A percentile compares a stretch with the other conserved stretches of the same genome.
phyloP scores from a whole-genome alignment of 129 eudicot genomes.

The Glebionis coronaria region DNA sequence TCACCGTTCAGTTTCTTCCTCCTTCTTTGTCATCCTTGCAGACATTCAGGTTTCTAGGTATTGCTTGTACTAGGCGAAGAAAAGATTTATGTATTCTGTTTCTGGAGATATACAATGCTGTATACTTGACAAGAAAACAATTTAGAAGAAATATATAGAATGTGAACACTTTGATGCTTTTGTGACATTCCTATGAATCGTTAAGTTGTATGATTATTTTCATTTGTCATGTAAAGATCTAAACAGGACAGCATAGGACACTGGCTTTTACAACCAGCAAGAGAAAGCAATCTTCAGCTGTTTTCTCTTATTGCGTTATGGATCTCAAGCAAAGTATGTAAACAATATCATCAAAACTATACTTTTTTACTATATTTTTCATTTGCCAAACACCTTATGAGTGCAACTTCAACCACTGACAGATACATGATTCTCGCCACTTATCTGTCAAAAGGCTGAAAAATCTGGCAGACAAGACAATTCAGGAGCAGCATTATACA shows the following conservation, averaged over 20 bases:
- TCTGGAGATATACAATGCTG: neutral
- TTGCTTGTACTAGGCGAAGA: too few species aligned
- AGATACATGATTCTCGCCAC: slow-evolving; percentile 69
- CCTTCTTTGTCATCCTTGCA: too few species aligned
- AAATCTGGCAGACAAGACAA: slow-evolving; percentile 45
- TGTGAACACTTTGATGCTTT: slow-evolving; percentile 12
- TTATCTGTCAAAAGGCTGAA: slow-evolving; percentile 56
- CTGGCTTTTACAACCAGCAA: slow-evolving; percentile 67
- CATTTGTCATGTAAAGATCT: slow-evolving; percentile 28
- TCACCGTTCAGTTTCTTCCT: too few species aligned
- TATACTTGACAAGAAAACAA: neutral
- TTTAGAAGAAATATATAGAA: neutral
- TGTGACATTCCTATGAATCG: slow-evolving; percentile 2
- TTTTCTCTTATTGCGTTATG: slow-evolving; percentile 77
- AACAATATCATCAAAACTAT: neutral
- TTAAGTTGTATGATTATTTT: slow-evolving; percentile 10
- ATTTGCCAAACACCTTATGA: slow-evolving; percentile 8
- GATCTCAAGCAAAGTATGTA: slow-evolving; percentile 79
- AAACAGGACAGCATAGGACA: slow-evolving; percentile 33
- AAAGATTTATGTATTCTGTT: too few species aligned
- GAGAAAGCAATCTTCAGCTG: slow-evolving; percentile 75
- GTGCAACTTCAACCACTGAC: slow-evolving; percentile 11
- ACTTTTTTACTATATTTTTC: slow-evolving; percentile 1
- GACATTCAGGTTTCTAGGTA: too few species aligned
- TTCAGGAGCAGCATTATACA: slow-evolving; percentile 74